Base-by-base conservation (phyloP, 257 asterid genomes). In the Solanum megistacrolobum region DNA sequence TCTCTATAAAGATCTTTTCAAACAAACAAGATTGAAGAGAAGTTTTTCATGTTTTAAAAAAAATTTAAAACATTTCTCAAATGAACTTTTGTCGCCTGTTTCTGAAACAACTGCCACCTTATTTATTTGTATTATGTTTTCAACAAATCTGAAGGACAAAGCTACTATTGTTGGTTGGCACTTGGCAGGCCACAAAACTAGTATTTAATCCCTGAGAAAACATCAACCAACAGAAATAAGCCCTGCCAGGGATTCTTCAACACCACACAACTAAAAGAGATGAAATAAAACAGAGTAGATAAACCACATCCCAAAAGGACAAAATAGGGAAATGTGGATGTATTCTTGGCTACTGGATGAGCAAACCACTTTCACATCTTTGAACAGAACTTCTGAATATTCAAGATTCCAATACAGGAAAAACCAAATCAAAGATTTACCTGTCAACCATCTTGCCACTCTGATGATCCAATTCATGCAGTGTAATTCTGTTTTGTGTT, bases 401-500 rank as follows among this genome's bases (percentile, higher is more conserved):
- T 5, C 75, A 43, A 75, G 46, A 52, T 73, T 34, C 41, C 35
- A 46, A 73, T 41, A 79, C 65, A 65, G 16, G 52, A 41, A 43
- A 46, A 35, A 39, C n/a, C 39, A 43, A 72, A 41, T 43, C 39
- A 76, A 20, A 74, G 32, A 12, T 52, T 62, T 38, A 97, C 99
- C 99, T 95, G 92, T 94, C 95, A 60, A 92, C 83, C 89, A 86
- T 92, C 88, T 88, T 87, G 90, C 93, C 93, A 75, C 93, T 94
- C 62, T 82, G 87, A 87, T 89, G 92, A 91, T 97, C 98, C 84
- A 94, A 75, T 87, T 97, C 99, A 72, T 93, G 96, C 95, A 97
- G 86, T 66, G 94, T 92, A 89, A 96, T 93, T 91, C 91, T 94
- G 60, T 93, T 93, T 90, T 97, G 99, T 29, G 98, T 93, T 87